A percentile compares a stretch with the other conserved stretches of the same genome.
Conservation (phyloP, 352 stramenopile species). For the Pythium monospermum region DNA sequence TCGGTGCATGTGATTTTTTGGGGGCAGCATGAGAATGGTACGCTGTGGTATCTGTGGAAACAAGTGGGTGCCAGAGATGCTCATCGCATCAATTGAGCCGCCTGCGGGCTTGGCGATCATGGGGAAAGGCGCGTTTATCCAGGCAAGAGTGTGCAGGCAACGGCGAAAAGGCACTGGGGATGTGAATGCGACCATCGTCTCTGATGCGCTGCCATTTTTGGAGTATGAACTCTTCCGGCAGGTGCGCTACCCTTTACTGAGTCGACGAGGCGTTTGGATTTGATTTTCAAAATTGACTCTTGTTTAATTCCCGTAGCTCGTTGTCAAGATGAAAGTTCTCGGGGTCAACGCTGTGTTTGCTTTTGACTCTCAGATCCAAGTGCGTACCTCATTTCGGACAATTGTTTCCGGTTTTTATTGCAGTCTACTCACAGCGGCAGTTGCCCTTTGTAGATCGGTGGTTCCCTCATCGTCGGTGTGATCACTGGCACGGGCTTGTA, state of each 20-base stretch:
- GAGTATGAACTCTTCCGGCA: constrained; percentile 98
- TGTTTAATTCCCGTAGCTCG: constrained; percentile 38
- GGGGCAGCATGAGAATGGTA: constrained; percentile 92
- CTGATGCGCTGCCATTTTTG: constrained; percentile 96
- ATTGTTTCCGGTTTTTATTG: too few relatives aligned
- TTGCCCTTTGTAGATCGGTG: constrained; percentile 65
- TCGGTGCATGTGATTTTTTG: not conserved
- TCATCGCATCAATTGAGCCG: constrained; percentile 88
- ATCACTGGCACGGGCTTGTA: constrained; percentile 92
- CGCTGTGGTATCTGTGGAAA: constrained; percentile 95
- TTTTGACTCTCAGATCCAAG: constrained; percentile 89
- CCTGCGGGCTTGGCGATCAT: constrained; percentile 80
- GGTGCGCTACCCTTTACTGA: constrained; percentile 41
- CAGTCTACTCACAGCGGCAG: too few relatives aligned
- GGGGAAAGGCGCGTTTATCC: constrained; percentile 92
- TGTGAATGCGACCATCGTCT: constrained; percentile 94
- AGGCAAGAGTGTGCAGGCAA: constrained; percentile 93
- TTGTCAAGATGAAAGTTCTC: constrained; percentile 90
- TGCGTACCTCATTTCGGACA: too few relatives aligned
- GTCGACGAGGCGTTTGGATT: too few relatives aligned
- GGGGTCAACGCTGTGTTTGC: constrained; percentile 96
- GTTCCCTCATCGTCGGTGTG: constrained; percentile 84
- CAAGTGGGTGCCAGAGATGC: constrained; percentile 97
- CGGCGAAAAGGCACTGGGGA: constrained; percentile 90
- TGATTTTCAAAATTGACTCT: not conserved